Evolutionary conservation across 345 rosid genomes (phyloP).

Genomic region (Arabidopsis suecica): DNA sequence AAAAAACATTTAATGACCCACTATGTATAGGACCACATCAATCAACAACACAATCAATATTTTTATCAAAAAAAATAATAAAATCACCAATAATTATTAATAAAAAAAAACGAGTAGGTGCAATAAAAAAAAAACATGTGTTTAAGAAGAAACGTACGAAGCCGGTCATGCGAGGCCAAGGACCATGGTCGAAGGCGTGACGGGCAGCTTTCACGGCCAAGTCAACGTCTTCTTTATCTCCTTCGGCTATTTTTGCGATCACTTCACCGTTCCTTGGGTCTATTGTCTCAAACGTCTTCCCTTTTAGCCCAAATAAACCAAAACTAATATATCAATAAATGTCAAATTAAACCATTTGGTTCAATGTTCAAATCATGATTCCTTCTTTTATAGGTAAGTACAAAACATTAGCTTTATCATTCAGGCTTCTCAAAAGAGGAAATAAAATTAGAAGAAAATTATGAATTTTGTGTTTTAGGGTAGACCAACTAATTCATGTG

Average conservation of each 20-base stretch:
- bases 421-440: neutral
- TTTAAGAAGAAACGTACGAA: slow-evolving; percentile 47
- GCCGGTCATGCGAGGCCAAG: slow-evolving; percentile 73
- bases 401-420: slow-evolving; percentile 15
- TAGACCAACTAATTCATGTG: slow-evolving; percentile 21
- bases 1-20: slow-evolving; percentile 4
- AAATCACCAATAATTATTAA: neutral
- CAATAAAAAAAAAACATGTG: neutral
- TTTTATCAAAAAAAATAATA: neutral
- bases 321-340: slow-evolving; percentile 8
- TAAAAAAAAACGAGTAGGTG: slow-evolving; percentile 9
- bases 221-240: slow-evolving; percentile 63
- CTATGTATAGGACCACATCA: slow-evolving; percentile 29
- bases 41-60: neutral
- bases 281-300: slow-evolving; percentile 60
- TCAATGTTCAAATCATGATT: slow-evolving; percentile 10
- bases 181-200: slow-evolving; percentile 67
- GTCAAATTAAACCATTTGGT: slow-evolving; percentile 20
- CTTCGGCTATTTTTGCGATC: slow-evolving; percentile 55
- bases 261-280: slow-evolving; percentile 63
- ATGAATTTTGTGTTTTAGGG: slow-evolving; percentile 17
- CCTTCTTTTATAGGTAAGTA: neutral
- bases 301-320: slow-evolving; percentile 39
- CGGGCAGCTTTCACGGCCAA: slow-evolving; percentile 72
- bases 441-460: neutral